Conservation (phyloP, 1,284 basidiomycete genomes). For the Rhodotorula sp. region DNA sequence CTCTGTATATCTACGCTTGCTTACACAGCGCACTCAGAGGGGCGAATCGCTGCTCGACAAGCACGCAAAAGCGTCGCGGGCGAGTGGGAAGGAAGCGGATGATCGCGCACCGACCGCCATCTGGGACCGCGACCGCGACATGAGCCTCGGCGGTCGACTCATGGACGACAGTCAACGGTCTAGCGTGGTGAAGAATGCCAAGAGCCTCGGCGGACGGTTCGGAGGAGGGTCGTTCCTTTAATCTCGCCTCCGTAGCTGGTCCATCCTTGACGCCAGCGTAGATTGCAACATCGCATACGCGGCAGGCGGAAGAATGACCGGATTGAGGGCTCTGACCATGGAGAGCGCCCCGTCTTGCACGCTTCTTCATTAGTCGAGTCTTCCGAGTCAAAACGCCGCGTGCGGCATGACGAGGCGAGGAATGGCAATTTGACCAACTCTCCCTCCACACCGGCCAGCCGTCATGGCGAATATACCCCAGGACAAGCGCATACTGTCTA, state of each 20-base stretch:
- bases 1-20: background rate
- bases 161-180: conserved; percentile 78
- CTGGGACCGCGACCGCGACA: conserved; percentile 85
- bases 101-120: conserved; percentile 63
- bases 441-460: too few relatives aligned
- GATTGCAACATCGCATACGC: background rate
- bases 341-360: too few relatives aligned
- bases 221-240: conserved; percentile 38
- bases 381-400: too few relatives aligned
- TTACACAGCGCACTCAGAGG: conserved; percentile 60
- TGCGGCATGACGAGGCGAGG: too few relatives aligned
- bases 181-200: conserved; percentile 73
- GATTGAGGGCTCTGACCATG: too few relatives aligned
- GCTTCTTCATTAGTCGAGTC: too few relatives aligned
- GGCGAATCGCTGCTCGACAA: conserved; percentile 67
- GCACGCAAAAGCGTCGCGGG: conserved; percentile 55
- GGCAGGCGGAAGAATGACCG: background rate
- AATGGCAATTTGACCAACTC: too few relatives aligned
- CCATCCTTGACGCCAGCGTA: background rate
- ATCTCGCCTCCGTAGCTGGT: background rate
- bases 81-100: conserved; percentile 48
- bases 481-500: conserved; percentile 53
- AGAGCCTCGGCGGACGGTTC: conserved; percentile 49
- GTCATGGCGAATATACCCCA: conserved; percentile 18
- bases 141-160: conserved; percentile 75